These are phyloP conservation scores for Hyaloscypha variabilis DNA, from an alignment of 495 filamentous ascomycete genomes.

Conservation along the genomic window DNA sequence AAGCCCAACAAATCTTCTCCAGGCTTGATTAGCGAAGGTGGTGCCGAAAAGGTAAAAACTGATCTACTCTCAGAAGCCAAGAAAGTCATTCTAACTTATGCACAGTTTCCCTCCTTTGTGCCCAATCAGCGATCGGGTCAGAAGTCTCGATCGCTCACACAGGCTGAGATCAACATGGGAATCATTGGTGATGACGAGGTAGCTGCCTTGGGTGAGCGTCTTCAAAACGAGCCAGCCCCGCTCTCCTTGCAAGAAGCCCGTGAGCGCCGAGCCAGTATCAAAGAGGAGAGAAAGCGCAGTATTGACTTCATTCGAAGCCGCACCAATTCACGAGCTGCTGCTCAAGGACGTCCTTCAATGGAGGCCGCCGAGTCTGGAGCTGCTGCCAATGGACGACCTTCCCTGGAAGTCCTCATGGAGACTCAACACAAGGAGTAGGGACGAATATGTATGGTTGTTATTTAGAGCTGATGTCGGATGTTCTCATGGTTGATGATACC, in stretches of 20 bases:
- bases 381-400: not conserved
- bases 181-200: not conserved
- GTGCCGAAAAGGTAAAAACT: not conserved
- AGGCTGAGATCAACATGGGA: slow-evolving; percentile 1
- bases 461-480: too few relatives aligned
- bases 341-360: not conserved
- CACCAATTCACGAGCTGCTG: not conserved
- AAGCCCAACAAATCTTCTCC: not conserved
- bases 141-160: slow-evolving; percentile 13
- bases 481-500: not conserved
- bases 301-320: slow-evolving; percentile 25
- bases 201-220: not conserved
- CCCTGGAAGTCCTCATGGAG: not conserved
- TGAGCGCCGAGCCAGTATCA: slow-evolving; percentile 12
- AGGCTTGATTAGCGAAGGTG: not conserved
- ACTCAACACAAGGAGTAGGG: not conserved
- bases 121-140: not conserved
- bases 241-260: slow-evolving; percentile 18
- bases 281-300: slow-evolving; percentile 7
- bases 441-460: not conserved
- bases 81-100: not conserved
- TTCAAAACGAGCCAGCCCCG: slow-evolving; percentile 11
- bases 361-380: not conserved
- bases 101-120: not conserved
- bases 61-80: not conserved